phyloP scores from a whole-genome alignment of 2,329 filamentous ascomycete genomes.

The Alternaria burnsii region DNA sequence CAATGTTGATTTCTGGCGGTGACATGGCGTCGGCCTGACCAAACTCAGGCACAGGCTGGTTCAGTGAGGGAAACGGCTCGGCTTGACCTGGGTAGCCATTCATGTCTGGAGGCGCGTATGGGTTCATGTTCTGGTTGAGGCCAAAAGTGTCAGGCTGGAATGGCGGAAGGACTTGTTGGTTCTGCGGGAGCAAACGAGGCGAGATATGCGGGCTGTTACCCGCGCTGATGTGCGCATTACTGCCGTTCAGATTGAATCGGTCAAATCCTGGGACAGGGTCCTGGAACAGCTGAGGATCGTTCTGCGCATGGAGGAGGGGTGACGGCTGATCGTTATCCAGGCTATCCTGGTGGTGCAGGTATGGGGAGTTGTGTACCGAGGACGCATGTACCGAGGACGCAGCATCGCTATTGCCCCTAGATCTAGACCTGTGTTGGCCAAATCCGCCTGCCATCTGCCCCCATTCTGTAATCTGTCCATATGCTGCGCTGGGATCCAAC shows the following conservation, averaged over 20 bases:
- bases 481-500: constrained; percentile 69
- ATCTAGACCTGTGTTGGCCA: constrained; percentile 71
- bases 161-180: constrained; percentile 65
- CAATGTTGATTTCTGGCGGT: constrained; percentile 93
- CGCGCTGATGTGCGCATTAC: constrained; percentile 62
- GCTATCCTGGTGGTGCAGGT: constrained; percentile 76
- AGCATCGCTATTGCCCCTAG: constrained; percentile 79
- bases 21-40: constrained; percentile 78
- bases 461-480: constrained; percentile 67
- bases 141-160: constrained; percentile 59
- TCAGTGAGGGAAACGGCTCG: constrained; percentile 60
- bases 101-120: constrained; percentile 57
- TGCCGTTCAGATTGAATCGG: constrained; percentile 73
- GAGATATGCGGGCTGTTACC: constrained; percentile 76
- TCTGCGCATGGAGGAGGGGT: constrained; percentile 76
- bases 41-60: constrained; percentile 66
- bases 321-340: constrained; percentile 84
- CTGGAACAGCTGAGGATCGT: constrained; percentile 76
- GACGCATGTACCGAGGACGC: constrained; percentile 80
- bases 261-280: constrained; percentile 77
- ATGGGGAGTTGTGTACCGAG: constrained; percentile 84
- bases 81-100: constrained; percentile 61
- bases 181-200: constrained; percentile 73
- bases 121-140: constrained; percentile 57
- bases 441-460: constrained; percentile 67